These are phyloP conservation scores for Alternaria solani DNA, from an alignment of 2,329 filamentous ascomycete genomes.

Conservation along the genomic window DNA sequence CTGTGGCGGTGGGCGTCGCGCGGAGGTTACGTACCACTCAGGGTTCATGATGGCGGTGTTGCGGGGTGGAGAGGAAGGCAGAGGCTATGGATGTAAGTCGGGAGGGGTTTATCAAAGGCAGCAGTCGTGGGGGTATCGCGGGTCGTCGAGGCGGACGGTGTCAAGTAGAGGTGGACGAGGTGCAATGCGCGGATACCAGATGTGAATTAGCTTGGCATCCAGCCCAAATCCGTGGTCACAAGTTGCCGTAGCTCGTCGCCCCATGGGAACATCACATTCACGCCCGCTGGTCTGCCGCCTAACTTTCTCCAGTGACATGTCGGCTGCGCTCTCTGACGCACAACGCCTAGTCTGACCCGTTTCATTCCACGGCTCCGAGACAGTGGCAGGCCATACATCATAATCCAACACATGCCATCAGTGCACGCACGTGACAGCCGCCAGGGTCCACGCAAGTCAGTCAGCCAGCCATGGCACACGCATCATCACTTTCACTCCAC, in stretches of 20 bases:
- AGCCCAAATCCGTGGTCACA: slow-evolving; percentile 32
- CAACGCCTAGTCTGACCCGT: slow-evolving; percentile 9
- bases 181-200: slow-evolving; percentile 28
- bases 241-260: slow-evolving; percentile 27
- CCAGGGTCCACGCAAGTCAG: not conserved
- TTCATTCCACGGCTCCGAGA: not conserved
- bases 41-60: slow-evolving; percentile 77
- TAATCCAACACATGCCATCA: not conserved
- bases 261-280: slow-evolving; percentile 33
- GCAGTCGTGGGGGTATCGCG: slow-evolving; percentile 35
- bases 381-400: not conserved
- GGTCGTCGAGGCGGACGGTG: slow-evolving; percentile 36
- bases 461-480: slow-evolving; percentile 3
- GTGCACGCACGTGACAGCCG: slow-evolving; percentile 15
- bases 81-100: slow-evolving; percentile 21
- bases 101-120: slow-evolving; percentile 16
- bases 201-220: slow-evolving; percentile 32
- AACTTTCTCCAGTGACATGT: slow-evolving; percentile 13
- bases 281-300: slow-evolving; percentile 25
- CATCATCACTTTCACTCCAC: slow-evolving; percentile 5
- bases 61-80: slow-evolving; percentile 16
- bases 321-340: slow-evolving; percentile 21
- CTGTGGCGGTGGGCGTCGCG: slow-evolving; percentile 43
- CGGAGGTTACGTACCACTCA: slow-evolving; percentile 76
- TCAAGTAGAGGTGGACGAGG: slow-evolving; percentile 26